phyloP scores from a whole-genome alignment of 306 rosid genomes.

The Calophaca sinica region DNA sequence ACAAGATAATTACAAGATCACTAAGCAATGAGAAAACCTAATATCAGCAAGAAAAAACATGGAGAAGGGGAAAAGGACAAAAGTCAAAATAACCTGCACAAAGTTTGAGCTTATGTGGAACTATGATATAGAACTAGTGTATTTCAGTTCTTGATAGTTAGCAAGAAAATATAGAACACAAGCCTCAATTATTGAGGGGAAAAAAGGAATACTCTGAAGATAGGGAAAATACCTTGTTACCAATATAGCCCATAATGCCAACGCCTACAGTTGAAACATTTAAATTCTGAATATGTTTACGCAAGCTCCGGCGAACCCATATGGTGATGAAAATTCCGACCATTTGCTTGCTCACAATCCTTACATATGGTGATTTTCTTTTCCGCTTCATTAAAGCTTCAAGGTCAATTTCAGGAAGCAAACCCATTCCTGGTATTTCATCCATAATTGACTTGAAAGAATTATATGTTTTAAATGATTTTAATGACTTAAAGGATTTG shows the following conservation, averaged over 20 bases:
- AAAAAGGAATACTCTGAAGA: slow-evolving; percentile 21
- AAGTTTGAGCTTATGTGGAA: slow-evolving; percentile 22
- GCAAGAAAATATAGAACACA: slow-evolving; percentile 13
- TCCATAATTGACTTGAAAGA: slow-evolving; percentile 75
- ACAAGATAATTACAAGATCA: no score
- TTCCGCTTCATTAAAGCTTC: slow-evolving; percentile 80
- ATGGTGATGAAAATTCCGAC: slow-evolving; percentile 92
- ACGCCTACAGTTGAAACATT: slow-evolving; percentile 99
- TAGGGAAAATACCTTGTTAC: slow-evolving; percentile 84
- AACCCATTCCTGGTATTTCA: slow-evolving; percentile 56
- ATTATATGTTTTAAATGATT: slow-evolving; percentile 65
- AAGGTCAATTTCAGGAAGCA: slow-evolving; percentile 83
- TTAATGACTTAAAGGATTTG: slow-evolving; percentile 73
- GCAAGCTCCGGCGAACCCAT: slow-evolving; percentile 97
- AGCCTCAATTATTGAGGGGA: neutral
- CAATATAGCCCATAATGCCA: slow-evolving; percentile 98
- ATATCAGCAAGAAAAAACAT: slow-evolving; percentile 3
- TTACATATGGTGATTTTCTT: slow-evolving; percentile 83
- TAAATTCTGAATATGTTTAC: slow-evolving; percentile 86
- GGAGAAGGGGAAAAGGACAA: neutral
- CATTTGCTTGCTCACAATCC: slow-evolving; percentile 99
- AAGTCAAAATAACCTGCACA: slow-evolving; percentile 15
- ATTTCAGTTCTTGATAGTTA: slow-evolving; percentile 26
- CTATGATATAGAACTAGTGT: slow-evolving; percentile 26
- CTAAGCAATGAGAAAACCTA: slow-evolving; percentile 13